Conservation (phyloP, 139 green algal genomes). For the Yamagishiella unicocca region DNA sequence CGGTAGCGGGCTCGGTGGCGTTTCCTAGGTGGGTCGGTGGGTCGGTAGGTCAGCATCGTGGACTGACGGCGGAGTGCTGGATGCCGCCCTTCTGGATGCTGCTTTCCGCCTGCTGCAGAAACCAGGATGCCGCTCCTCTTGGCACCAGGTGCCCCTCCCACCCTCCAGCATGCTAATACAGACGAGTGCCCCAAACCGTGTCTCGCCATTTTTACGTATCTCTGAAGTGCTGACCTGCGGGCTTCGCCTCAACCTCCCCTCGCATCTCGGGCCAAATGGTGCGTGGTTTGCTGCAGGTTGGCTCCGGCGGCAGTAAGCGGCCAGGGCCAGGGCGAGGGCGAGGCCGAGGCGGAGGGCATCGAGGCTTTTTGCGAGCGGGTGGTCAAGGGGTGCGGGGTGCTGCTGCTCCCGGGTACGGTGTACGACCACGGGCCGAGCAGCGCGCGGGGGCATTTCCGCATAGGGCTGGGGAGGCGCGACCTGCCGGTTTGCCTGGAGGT, state of each 20-base stretch:
- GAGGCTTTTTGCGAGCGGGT: conserved; percentile 68
- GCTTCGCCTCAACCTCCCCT: too few relatives aligned
- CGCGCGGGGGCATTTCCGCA: conserved; percentile 61
- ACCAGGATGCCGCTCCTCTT: too few relatives aligned
- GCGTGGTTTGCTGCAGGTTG: too few relatives aligned
- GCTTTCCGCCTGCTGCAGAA: too few relatives aligned
- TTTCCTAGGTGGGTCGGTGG: conserved; percentile 63
- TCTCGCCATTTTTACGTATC: too few relatives aligned
- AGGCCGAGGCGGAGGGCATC: conserved; percentile 39
- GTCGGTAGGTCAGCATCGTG: neutral
- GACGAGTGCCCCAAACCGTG: too few relatives aligned
- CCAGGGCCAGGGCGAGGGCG: neutral
- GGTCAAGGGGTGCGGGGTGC: conserved; percentile 70
- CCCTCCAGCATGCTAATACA: too few relatives aligned
- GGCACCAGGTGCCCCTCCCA: too few relatives aligned
- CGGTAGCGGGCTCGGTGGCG: conserved; percentile 62
- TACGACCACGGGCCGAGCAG: conserved; percentile 66
- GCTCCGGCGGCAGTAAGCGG: neutral
- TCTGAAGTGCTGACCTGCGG: too few relatives aligned
- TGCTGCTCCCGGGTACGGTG: conserved; percentile 79
- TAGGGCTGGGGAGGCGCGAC: conserved; percentile 74
- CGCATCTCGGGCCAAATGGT: too few relatives aligned
- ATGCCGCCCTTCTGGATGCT: neutral
- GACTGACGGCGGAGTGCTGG: neutral
- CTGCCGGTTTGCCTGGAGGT: conserved; percentile 62